Evolutionary conservation across 169 alveolate genomes (phyloP).

Genomic region (Cyclospora cayetanensis): DNA sequence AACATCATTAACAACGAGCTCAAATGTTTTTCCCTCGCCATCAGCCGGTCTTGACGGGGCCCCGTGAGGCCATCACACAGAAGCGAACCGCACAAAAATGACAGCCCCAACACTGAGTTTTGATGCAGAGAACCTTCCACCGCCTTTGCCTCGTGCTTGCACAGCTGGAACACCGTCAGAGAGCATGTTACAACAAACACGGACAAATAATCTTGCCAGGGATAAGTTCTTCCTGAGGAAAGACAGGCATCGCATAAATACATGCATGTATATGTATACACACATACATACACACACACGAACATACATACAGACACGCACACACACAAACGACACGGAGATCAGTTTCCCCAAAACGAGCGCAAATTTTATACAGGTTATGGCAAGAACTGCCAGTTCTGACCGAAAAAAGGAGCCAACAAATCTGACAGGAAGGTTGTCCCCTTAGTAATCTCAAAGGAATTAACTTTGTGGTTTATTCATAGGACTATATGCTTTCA

Average conservation of each 20-base stretch:
- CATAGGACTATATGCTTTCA: too few relatives aligned
- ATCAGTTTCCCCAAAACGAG: not conserved
- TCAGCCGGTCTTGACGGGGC: conserved; percentile 90
- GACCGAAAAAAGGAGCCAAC: too few relatives aligned
- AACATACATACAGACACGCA: not conserved
- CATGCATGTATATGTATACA: not conserved
- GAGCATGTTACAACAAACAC: conserved; percentile 87
- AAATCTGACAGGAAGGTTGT: too few relatives aligned
- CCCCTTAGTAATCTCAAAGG: too few relatives aligned
- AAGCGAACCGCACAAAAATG: conserved; percentile 83
- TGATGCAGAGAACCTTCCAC: not conserved
- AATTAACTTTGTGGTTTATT: too few relatives aligned
- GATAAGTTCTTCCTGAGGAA: conserved; percentile 81
- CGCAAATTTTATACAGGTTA: not conserved
- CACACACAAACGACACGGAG: not conserved
- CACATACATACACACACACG: not conserved
- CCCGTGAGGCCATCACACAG: conserved; percentile 92
- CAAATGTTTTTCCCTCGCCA: conserved; percentile 81
- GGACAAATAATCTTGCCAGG: conserved; percentile 89
- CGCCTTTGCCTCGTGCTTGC: conserved; percentile 73
- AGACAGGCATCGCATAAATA: not conserved
- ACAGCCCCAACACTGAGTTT: conserved; percentile 76
- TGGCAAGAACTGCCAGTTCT: too few relatives aligned
- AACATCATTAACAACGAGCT: conserved; percentile 87
- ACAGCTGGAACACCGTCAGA: conserved; percentile 83